These are phyloP conservation scores for Apophysomyces trapeziformis DNA, from an alignment of 371 early-diverging fungal species.

Conservation along the genomic window DNA sequence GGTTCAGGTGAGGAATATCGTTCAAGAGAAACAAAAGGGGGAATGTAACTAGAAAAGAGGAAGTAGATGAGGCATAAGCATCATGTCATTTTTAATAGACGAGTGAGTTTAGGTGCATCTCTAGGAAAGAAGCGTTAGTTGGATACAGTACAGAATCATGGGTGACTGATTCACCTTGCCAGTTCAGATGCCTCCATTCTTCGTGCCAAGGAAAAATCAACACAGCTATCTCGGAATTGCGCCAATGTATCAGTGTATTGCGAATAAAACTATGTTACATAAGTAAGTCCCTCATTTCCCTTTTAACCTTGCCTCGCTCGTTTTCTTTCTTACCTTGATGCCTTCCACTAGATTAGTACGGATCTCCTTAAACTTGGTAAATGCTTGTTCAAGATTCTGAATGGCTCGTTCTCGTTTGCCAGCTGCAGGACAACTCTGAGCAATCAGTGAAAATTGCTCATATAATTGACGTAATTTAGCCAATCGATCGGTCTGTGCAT, in stretches of 20 bases:
- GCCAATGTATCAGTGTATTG: constrained; percentile 66
- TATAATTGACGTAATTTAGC: constrained; percentile 60
- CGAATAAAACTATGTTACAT: constrained; percentile 64
- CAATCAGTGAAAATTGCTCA: constrained; percentile 61
- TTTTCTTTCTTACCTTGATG: constrained; percentile 38
- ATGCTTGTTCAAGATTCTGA: constrained; percentile 69
- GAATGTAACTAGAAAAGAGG: background rate
- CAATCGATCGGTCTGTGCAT: constrained; percentile 63
- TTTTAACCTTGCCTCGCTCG: background rate
- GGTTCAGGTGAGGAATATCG: too few species aligned
- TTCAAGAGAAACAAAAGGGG: constrained; percentile 4
- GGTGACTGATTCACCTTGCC: constrained; percentile 32
- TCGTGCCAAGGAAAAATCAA: constrained; percentile 72
- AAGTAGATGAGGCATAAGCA: background rate
- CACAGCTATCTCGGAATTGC: constrained; percentile 64
- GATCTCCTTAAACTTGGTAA: constrained; percentile 71
- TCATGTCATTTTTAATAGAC: constrained; percentile 6
- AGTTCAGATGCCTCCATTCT: constrained; percentile 71
- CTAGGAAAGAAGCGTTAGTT: too few species aligned
- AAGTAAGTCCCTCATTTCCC: constrained; percentile 9
- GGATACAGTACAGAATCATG: background rate
- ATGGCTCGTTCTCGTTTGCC: constrained; percentile 69
- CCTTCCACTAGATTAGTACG: constrained; percentile 73
- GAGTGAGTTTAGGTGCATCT: constrained; percentile 13
- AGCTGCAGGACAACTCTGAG: constrained; percentile 53